phyloP scores from a whole-genome alignment of 345 rosid species.

The Citrus reticulata region DNA sequence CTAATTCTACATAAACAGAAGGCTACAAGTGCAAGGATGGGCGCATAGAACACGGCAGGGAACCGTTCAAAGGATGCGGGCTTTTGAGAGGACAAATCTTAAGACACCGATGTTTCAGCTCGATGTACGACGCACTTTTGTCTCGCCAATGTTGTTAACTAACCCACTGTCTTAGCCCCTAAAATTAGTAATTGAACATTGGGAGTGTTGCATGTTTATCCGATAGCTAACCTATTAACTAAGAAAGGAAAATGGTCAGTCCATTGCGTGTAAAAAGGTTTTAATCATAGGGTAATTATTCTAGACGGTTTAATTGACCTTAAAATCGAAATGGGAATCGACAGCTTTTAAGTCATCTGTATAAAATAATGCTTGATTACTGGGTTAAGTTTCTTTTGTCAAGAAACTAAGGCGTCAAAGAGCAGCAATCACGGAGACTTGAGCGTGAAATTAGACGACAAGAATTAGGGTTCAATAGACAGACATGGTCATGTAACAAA shows the following conservation, averaged over 20 bases:
- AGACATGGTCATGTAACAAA: background rate
- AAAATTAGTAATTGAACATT: no score
- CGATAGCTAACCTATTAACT: no score
- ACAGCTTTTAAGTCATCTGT: no score
- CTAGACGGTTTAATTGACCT: background rate
- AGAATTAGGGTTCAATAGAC: slow-evolving; percentile 12
- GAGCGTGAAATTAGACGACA: slow-evolving; percentile 33
- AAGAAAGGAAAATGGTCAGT: no score
- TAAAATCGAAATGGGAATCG: background rate
- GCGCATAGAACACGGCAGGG: slow-evolving; percentile 5
- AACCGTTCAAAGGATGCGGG: slow-evolving; percentile 17
- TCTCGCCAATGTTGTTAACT: no score
- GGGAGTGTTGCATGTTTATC: no score
- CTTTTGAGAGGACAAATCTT: background rate
- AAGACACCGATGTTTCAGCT: no score
- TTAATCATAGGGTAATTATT: background rate
- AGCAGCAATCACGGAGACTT: slow-evolving; percentile 36
- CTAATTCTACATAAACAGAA: background rate
- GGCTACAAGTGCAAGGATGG: background rate
- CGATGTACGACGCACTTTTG: no score
- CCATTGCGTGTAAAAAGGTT: no score
- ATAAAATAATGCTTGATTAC: background rate
- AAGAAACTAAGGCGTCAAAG: background rate
- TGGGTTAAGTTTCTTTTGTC: background rate
- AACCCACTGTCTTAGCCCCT: no score